Evolutionary conservation across 169 alveolate species (phyloP).

Genomic region (Eimeria maxima): DNA sequence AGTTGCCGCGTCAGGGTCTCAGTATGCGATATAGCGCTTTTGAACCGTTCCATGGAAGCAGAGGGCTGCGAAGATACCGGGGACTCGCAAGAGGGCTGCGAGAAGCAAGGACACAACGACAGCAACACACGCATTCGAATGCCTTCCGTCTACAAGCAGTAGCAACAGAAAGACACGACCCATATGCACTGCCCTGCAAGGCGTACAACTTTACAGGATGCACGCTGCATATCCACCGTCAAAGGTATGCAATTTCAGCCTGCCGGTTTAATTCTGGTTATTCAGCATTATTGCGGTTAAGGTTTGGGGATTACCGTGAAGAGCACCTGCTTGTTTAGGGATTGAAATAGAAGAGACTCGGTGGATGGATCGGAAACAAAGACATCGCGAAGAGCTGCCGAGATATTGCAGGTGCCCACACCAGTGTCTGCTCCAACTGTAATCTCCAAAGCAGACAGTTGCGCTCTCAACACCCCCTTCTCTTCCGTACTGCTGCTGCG

Average conservation of each 20-base stretch:
- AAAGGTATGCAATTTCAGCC: neutral
- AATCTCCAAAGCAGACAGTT: conserved; percentile 35
- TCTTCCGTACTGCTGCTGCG: conserved; percentile 72
- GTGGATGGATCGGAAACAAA: conserved; percentile 80
- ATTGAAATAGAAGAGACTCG: conserved; percentile 74
- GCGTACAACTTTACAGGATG: neutral
- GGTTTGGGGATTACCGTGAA: neutral
- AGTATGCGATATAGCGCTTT: conserved; percentile 31
- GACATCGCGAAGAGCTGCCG: conserved; percentile 72
- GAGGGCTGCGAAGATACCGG: conserved; percentile 6
- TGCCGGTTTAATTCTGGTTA: neutral
- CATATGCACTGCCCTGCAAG: neutral
- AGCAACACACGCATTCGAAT: neutral
- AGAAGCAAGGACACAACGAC: neutral
- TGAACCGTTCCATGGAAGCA: neutral
- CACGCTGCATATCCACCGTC: neutral
- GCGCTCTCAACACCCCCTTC: conserved; percentile 72
- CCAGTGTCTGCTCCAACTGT: conserved; percentile 44
- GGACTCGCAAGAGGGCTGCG: neutral
- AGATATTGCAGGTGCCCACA: conserved; percentile 63
- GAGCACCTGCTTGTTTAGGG: conserved; percentile 61
- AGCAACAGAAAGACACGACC: neutral
- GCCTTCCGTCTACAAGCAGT: neutral
- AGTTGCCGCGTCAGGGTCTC: conserved; percentile 1
- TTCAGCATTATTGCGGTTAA: neutral